A percentile compares a stretch with the other conserved stretches of the same genome.
phyloP scores from a whole-genome alignment of 2,329 filamentous ascomycete species.

The Colletotrichum lupini region DNA sequence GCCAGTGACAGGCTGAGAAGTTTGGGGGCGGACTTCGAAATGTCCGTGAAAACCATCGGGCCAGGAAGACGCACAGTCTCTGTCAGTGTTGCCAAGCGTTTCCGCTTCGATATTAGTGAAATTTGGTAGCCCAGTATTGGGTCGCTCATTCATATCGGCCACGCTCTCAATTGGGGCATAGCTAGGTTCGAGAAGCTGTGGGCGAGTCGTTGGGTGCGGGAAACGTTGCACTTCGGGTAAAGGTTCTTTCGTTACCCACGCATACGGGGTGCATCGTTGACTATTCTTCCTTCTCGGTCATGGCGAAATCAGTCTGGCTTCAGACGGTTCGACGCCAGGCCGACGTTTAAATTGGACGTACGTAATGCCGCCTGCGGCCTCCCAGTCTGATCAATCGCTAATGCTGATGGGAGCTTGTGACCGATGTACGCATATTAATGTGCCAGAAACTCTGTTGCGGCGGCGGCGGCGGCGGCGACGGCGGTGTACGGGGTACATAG shows the following conservation, averaged over 20 bases:
- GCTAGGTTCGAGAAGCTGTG: slow-evolving; percentile 25
- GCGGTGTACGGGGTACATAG: not conserved
- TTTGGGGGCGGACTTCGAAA: not conserved
- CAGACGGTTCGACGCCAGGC: slow-evolving; percentile 15
- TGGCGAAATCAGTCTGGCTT: not conserved
- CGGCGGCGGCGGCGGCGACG: not conserved
- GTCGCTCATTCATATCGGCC: slow-evolving; percentile 3
- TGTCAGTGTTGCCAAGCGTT: slow-evolving; percentile 8
- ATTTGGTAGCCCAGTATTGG: not conserved
- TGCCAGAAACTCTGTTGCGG: not conserved
- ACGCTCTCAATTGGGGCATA: slow-evolving; percentile 18
- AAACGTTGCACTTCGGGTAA: slow-evolving; percentile 22
- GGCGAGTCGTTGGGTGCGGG: slow-evolving; percentile 20
- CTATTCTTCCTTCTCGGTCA: not conserved
- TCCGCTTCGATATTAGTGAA: not conserved
- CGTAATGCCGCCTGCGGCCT: slow-evolving; percentile 18
- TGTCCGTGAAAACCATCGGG: not conserved
- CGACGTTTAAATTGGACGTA: slow-evolving; percentile 24
- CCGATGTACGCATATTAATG: not conserved
- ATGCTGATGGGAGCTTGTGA: slow-evolving; percentile 21
- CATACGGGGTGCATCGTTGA: slow-evolving; percentile 3
- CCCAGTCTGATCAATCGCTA: slow-evolving; percentile 11
- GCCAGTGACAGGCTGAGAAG: not conserved
- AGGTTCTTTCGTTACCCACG: slow-evolving; percentile 3
- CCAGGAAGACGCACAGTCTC: slow-evolving; percentile 5